Evolutionary conservation across 352 stramenopile species (phyloP).

Genomic region (Globisporangium recalcitrans): DNA sequence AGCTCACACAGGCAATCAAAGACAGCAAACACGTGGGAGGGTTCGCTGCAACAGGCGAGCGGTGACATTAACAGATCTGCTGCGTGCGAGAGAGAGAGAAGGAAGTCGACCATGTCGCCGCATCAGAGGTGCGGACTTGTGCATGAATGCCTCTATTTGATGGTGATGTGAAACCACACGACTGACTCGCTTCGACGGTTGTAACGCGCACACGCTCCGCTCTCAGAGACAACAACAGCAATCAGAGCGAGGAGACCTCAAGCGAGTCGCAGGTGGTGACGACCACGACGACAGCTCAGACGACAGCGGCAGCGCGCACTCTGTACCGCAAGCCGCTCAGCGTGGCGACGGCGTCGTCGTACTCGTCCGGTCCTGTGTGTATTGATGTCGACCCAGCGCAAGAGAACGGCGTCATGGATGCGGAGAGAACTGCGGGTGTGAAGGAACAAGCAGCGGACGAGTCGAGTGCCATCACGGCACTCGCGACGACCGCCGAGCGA

Average conservation of each 20-base stretch:
- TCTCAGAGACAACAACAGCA: constrained; percentile 12
- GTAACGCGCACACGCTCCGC: background rate
- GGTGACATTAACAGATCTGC: constrained; percentile 25
- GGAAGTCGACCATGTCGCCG: constrained; percentile 27
- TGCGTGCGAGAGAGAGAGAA: constrained; percentile 10
- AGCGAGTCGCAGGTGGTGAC: background rate
- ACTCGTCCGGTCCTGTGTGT: constrained; percentile 7
- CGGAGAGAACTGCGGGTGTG: constrained; percentile 6
- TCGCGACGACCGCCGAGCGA: constrained; percentile 7
- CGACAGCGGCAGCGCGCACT: background rate
- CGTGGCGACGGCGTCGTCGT: background rate
- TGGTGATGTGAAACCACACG: background rate
- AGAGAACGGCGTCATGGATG: constrained; percentile 1
- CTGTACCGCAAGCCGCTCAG: constrained; percentile 12
- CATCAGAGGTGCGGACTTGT: constrained; percentile 33
- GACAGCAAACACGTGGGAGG: constrained; percentile 1
- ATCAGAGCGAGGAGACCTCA: constrained; percentile 7
- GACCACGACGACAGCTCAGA: background rate
- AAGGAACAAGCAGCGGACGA: constrained; percentile 4
- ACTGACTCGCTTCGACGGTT: background rate
- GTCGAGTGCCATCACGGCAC: constrained; percentile 2
- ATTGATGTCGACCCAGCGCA: constrained; percentile 7
- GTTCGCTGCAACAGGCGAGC: background rate
- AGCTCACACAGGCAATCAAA: background rate
- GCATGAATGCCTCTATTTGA: background rate